Evolutionary conservation across 1,139 yeast genomes (phyloP).

Genomic region (Hemisphaericaspora xylofermentans): DNA sequence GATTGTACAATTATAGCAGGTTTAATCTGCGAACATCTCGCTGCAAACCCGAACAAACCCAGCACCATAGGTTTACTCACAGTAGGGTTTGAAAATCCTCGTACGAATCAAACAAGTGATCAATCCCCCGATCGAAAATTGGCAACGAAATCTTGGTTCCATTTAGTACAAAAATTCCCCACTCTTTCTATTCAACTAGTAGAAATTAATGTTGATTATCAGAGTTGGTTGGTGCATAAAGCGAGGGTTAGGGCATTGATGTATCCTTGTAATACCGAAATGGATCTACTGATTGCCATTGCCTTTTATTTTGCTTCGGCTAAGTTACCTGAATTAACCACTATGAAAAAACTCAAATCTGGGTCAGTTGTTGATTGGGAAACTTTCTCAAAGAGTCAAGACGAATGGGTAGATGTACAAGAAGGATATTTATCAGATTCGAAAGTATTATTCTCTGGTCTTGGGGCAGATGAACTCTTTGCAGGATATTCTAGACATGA

Average conservation of each 20-base stretch:
- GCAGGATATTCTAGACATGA: conserved; percentile 91
- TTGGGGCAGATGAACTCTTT: conserved; percentile 96
- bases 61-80: conserved; percentile 66
- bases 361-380: conserved; percentile 20
- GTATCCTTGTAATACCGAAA: conserved; percentile 84
- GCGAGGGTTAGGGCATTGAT: conserved; percentile 61
- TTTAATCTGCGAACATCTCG: conserved; percentile 30
- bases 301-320: conserved; percentile 88
- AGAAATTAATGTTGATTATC: conserved; percentile 72
- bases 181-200: conserved; percentile 46
- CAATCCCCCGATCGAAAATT: conserved; percentile 82
- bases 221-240: conserved; percentile 55
- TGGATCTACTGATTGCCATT: conserved; percentile 92
- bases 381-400: conserved; percentile 19
- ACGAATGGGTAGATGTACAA: conserved; percentile 8
- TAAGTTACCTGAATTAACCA: conserved; percentile 20
- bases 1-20: conserved; percentile 83
- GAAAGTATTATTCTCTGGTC: conserved; percentile 79
- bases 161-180: conserved; percentile 40
- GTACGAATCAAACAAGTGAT: conserved; percentile 58
- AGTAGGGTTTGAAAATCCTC: conserved; percentile 91
- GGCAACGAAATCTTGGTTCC: conserved; percentile 61
- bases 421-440: conserved; percentile 48
- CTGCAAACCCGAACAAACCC: conserved; percentile 5
- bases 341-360: conserved; percentile 23